Evolutionary conservation across 768 basidiomycete species (phyloP).

Genomic region (Kwoniella bestiolae): DNA sequence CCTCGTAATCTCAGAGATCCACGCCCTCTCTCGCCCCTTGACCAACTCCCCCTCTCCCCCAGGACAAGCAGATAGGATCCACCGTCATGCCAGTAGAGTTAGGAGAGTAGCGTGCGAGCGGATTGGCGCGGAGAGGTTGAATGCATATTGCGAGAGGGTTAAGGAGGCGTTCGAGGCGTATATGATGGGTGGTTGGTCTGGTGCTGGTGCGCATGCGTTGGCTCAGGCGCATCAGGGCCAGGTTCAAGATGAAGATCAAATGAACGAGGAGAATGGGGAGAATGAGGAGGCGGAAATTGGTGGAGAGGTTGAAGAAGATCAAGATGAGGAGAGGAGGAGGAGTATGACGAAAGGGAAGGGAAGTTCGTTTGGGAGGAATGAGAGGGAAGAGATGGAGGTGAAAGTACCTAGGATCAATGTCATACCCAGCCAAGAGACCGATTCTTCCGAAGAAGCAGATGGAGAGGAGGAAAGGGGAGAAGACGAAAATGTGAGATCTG

Average conservation of each 20-base stretch:
- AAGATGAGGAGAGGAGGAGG: neutral
- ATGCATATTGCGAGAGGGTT: conserved; percentile 55
- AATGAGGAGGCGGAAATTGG: too few species aligned
- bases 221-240: neutral
- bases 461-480: neutral
- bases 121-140: conserved; percentile 54
- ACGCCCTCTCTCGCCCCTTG: conserved; percentile 49
- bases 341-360: neutral
- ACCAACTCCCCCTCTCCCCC: conserved; percentile 5
- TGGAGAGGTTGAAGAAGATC: too few species aligned
- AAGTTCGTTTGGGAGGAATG: neutral
- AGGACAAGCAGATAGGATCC: conserved; percentile 40
- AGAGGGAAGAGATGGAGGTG: neutral
- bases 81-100: conserved; percentile 52
- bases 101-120: conserved; percentile 53
- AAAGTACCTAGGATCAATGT: neutral
- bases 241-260: too few species aligned
- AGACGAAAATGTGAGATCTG: neutral
- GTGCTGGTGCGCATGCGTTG: neutral
- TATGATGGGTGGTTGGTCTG: conserved; percentile 33
- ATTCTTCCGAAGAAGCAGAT: too few species aligned
- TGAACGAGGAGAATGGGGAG: too few species aligned
- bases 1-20: conserved; percentile 55
- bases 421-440: neutral
- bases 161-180: conserved; percentile 57